phyloP scores from a whole-genome alignment of 2,329 filamentous ascomycete species.

The Aspergillus awamori region DNA sequence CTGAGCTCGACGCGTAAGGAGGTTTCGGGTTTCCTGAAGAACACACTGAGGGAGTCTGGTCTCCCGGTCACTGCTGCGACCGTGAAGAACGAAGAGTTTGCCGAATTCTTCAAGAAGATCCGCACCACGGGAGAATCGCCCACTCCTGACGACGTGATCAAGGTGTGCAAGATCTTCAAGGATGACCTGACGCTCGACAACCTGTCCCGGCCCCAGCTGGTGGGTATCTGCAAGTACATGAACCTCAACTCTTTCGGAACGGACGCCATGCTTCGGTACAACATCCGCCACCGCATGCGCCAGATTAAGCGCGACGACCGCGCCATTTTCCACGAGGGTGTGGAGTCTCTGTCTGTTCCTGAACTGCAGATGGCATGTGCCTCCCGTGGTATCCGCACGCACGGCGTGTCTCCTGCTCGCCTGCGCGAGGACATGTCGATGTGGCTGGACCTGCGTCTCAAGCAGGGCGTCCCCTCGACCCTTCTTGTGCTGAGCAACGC shows the following conservation, averaged over 20 bases:
- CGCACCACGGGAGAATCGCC: slow-evolving; percentile 88
- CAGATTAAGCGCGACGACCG: slow-evolving; percentile 98
- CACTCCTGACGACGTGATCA: slow-evolving; percentile 88
- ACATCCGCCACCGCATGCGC: slow-evolving; percentile 94
- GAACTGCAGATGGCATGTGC: slow-evolving; percentile 93
- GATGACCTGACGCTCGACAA: slow-evolving; percentile 98
- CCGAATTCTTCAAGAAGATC: slow-evolving; percentile 96
- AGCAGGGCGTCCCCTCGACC: slow-evolving; percentile 93
- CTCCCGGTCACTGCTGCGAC: slow-evolving; percentile 81
- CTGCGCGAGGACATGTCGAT: slow-evolving; percentile 88
- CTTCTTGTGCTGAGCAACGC: slow-evolving; percentile 94
- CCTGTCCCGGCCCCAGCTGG: slow-evolving; percentile 88
- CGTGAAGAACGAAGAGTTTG: slow-evolving; percentile 89
- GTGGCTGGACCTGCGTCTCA: slow-evolving; percentile 91
- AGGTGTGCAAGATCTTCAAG: slow-evolving; percentile 98
- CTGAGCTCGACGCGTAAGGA: slow-evolving; percentile 88
- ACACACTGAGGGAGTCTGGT: slow-evolving; percentile 90
- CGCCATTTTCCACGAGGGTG: slow-evolving; percentile 90
- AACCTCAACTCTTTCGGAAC: slow-evolving; percentile 96
- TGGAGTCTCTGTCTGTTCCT: slow-evolving; percentile 87
- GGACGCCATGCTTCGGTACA: slow-evolving; percentile 96
- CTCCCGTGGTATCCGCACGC: slow-evolving; percentile 86
- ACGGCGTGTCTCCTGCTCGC: slow-evolving; percentile 84
- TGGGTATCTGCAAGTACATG: slow-evolving; percentile 98
- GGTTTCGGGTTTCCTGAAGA: slow-evolving; percentile 84